Percentiles rank a stretch among this genome's conserved stretches.
These are phyloP conservation scores for Tanacetum coccineum DNA, from an alignment of 129 eudicot genomes.

Conservation along the genomic window DNA sequence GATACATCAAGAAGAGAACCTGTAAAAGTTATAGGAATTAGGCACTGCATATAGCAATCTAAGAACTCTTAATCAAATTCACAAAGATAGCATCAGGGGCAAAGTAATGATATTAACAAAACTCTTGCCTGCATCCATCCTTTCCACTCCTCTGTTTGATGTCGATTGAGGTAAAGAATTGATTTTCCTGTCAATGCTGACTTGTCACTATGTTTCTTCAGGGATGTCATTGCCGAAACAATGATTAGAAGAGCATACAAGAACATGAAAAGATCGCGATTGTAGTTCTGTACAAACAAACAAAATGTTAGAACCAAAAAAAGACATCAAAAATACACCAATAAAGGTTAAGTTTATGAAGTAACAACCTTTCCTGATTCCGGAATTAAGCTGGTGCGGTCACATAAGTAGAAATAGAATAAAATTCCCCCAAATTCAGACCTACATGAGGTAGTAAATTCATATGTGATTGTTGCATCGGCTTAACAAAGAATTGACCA, in stretches of 20 bases:
- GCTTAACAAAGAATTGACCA: slow-evolving; percentile 10
- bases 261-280: slow-evolving; percentile 82
- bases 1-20: slow-evolving; percentile 87
- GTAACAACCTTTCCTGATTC: slow-evolving; percentile 72
- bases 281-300: slow-evolving; percentile 65
- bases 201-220: slow-evolving; percentile 85
- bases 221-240: slow-evolving; percentile 75
- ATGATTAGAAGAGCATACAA: slow-evolving; percentile 72
- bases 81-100: slow-evolving; percentile 3
- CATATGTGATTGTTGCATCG: slow-evolving; percentile 18
- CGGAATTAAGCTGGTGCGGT: slow-evolving; percentile 75
- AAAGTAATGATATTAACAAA: neutral
- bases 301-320: slow-evolving; percentile 14
- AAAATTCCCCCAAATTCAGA: slow-evolving; percentile 93
- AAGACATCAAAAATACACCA: neutral
- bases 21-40: slow-evolving; percentile 26
- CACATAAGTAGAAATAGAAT: slow-evolving; percentile 88
- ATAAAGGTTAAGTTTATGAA: neutral
- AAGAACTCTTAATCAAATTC: neutral
- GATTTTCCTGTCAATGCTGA: slow-evolving; percentile 85
- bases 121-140: slow-evolving; percentile 91
- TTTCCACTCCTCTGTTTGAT: slow-evolving; percentile 98
- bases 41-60: neutral
- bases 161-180: slow-evolving; percentile 80
- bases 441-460: slow-evolving; percentile 42